A percentile compares a stretch with the other conserved stretches of the same genome.
Conservation (phyloP, 2,329 filamentous ascomycete species). For the Sarocladiaceae sp. region DNA sequence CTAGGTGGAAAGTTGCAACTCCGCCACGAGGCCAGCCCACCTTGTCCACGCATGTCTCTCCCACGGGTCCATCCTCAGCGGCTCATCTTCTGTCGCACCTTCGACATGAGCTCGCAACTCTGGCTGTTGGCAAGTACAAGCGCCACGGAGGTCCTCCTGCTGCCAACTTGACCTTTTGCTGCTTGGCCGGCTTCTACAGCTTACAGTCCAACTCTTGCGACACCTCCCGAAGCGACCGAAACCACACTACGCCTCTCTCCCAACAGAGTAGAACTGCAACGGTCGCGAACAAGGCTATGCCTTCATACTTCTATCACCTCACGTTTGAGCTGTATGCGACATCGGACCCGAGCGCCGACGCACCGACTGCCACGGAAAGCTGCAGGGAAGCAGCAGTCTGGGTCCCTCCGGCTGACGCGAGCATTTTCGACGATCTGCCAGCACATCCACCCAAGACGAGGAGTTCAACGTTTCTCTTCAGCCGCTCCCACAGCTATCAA, state of each 20-base stretch:
- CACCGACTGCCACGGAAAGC: conserved; percentile 10
- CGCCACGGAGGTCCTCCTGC: not conserved
- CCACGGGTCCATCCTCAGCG: no score
- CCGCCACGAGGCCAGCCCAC: not conserved
- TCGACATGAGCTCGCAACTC: conserved; percentile 1
- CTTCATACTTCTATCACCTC: conserved; percentile 59
- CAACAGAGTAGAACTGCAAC: not conserved
- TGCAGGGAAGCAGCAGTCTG: conserved; percentile 28
- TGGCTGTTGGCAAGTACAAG: not conserved
- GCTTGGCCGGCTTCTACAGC: no score
- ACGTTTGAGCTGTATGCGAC: conserved; percentile 58
- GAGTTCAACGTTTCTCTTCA: not conserved
- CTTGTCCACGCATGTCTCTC: no score
- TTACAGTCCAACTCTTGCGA: not conserved
- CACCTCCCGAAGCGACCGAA: no score
- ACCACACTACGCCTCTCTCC: no score
- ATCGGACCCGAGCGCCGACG: conserved; percentile 25
- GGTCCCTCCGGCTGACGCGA: conserved; percentile 40
- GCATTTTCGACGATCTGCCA: conserved; percentile 51
- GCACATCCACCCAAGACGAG: conserved; percentile 31
- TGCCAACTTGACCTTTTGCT: not conserved
- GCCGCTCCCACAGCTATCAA: conserved; percentile 1
- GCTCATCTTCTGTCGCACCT: no score
- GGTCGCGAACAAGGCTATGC: conserved; percentile 38
- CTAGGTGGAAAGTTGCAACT: not conserved